Evolutionary conservation across 1,139 yeast genomes (phyloP), one percentile per base, ranked within the genome.

Genomic region (Torulaspora globosa): DNA sequence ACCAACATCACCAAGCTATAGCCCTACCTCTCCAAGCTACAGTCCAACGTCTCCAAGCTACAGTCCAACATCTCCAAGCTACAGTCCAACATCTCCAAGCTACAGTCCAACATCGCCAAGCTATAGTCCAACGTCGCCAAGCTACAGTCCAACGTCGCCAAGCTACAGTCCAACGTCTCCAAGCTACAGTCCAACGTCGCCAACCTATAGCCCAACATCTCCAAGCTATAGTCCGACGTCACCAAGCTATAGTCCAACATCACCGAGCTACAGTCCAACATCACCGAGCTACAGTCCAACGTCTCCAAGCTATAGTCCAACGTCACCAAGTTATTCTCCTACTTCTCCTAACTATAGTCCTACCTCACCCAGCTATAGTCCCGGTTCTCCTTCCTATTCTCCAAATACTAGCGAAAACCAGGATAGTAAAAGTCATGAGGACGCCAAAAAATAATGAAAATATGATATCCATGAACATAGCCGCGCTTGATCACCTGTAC

Each of bases 1-100:
- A 1, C 92, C 92, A 49, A 83, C 92, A 0, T 80, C 87, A 1
- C 95, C 95, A 52, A 59, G 72, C 3, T 84, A 84, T 66, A 74
- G 83, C 0, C 95, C 96, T 47, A 81, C 89, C 0, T 80, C 84
- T 1, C 86, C 86, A 53, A 60, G 69, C 28, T 82, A 81, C 62
- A 70, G 79, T 5, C 87, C 84, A 46, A 78, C 84, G 0, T 75
- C 83, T 1, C 85, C 85, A 60, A 54, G 69, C 6, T 84, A 83
- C 63, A 74, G 81, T 0, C 89, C 89, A 49, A 81, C 86, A 0
- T 75, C 81, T 1, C 86, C 86, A 56, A 60, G 70, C 1, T 81
- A 82, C 59, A 70, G 76, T 1, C 83, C 84, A 48, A 78, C 82
- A 0, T 78, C 82, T 1, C 86, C 86, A 58, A 55, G 67, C 2